Percentiles rank a stretch among this genome's conserved stretches.
Evolutionary conservation across 2,329 filamentous ascomycete genomes (phyloP).

Genomic region (Cylindrodendrum hubeiense): DNA sequence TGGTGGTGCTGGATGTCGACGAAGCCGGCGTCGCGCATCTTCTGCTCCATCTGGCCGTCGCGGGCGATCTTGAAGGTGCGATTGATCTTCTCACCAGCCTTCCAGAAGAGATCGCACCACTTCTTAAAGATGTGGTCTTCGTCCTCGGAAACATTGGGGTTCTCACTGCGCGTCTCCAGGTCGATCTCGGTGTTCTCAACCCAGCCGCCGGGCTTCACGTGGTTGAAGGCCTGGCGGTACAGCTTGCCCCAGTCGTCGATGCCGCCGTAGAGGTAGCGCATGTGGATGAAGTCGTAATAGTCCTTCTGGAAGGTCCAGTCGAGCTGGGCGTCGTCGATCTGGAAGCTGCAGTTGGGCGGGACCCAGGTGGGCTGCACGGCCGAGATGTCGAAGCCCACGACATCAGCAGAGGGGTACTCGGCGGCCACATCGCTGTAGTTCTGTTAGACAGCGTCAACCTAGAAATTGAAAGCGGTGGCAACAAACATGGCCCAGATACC

Average conservation of each 20-base stretch:
- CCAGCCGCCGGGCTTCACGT: slow-evolving; percentile 57
- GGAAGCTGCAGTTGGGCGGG: slow-evolving; percentile 47
- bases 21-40: slow-evolving; percentile 49
- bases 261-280: slow-evolving; percentile 66
- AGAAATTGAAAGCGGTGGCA: no score
- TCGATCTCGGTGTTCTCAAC: slow-evolving; percentile 43
- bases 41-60: slow-evolving; percentile 33
- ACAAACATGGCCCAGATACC: slow-evolving; percentile 64
- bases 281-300: slow-evolving; percentile 70
- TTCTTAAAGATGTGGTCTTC: slow-evolving; percentile 37
- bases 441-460: not conserved
- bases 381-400: slow-evolving; percentile 52
- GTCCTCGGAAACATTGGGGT: slow-evolving; percentile 25
- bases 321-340: slow-evolving; percentile 50
- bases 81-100: slow-evolving; percentile 41
- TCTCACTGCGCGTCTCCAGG: slow-evolving; percentile 24
- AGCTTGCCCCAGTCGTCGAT: slow-evolving; percentile 69
- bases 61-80: slow-evolving; percentile 42
- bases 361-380: slow-evolving; percentile 49
- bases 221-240: slow-evolving; percentile 62
- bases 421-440: slow-evolving; percentile 45
- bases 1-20: slow-evolving; percentile 44
- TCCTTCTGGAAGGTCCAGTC: slow-evolving; percentile 59
- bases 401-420: slow-evolving; percentile 42
- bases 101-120: slow-evolving; percentile 45